Evolutionary conservation across 805 yeast genomes (phyloP).

Genomic region (Ogataea neopini): DNA sequence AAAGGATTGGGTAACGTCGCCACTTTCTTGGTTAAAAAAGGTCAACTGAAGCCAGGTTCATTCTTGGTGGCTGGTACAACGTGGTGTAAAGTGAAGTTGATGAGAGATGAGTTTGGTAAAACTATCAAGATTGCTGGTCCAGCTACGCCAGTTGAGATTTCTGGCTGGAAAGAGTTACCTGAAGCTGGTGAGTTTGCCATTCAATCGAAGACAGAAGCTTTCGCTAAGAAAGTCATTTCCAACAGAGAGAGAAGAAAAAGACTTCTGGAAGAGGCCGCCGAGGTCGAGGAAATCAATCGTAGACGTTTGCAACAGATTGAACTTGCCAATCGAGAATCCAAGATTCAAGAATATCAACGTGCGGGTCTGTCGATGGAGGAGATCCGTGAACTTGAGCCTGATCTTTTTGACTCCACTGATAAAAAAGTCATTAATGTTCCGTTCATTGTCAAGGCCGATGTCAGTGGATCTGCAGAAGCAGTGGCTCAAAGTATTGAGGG

Average conservation of each 20-base stretch:
- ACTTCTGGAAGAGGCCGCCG: constrained; percentile 57
- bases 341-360: constrained; percentile 55
- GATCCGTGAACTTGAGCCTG: constrained; percentile 38
- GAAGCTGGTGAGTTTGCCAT: constrained; percentile 85
- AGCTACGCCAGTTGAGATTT: constrained; percentile 83
- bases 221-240: constrained; percentile 72
- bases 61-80: constrained; percentile 85
- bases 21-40: constrained; percentile 79
- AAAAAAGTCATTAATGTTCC: constrained; percentile 41
- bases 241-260: constrained; percentile 59
- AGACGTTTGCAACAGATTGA: constrained; percentile 56
- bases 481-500: constrained; percentile 76
- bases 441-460: constrained; percentile 86
- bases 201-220: constrained; percentile 70
- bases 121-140: constrained; percentile 70
- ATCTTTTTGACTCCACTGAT: constrained; percentile 34
- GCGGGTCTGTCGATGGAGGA: constrained; percentile 61
- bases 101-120: constrained; percentile 74
- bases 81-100: constrained; percentile 78
- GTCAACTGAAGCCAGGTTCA: constrained; percentile 68
- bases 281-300: constrained; percentile 70
- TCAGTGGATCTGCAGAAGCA: constrained; percentile 94
- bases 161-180: constrained; percentile 95
- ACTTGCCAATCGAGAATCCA: constrained; percentile 52
- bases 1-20: constrained; percentile 86